A percentile compares a stretch with the other conserved stretches of the same genome.
Conservation (phyloP, 352 stramenopile species). For the Globisporangium barbulae region DNA sequence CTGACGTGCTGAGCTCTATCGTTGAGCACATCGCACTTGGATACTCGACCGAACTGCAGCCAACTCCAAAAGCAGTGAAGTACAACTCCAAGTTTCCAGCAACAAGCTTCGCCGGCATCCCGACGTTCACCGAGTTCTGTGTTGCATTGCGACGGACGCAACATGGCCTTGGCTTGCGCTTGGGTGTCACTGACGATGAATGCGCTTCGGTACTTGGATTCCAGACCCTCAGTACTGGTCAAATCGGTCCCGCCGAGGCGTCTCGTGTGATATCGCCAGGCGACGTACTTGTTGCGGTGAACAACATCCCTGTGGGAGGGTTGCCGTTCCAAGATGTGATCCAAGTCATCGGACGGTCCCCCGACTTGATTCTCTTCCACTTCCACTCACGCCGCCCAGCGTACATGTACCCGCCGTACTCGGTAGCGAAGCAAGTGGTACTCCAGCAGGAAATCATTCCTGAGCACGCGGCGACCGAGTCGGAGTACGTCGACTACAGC, state of each 20-base stretch:
- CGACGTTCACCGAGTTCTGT: conserved; percentile 74
- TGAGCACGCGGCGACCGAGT: conserved; percentile 39
- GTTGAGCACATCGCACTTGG: conserved; percentile 82
- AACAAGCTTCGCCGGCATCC: conserved; percentile 38
- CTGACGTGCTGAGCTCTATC: conserved; percentile 68
- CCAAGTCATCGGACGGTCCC: conserved; percentile 58
- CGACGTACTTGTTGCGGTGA: conserved; percentile 79
- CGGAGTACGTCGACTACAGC: conserved; percentile 66
- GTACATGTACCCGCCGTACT: conserved; percentile 65
- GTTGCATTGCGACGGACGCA: conserved; percentile 59
- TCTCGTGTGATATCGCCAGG: conserved; percentile 68
- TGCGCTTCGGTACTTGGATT: conserved; percentile 79
- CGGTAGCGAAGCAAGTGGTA: conserved; percentile 55
- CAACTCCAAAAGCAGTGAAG: conserved; percentile 31
- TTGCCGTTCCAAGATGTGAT: conserved; percentile 78
- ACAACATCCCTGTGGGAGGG: conserved; percentile 55
- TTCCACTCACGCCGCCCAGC: conserved; percentile 74
- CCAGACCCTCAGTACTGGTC: conserved; percentile 62
- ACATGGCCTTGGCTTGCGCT: conserved; percentile 80
- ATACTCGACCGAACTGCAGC: conserved; percentile 53
- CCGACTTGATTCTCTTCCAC: conserved; percentile 71
- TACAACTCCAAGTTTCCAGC: conserved; percentile 58
- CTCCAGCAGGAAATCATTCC: conserved; percentile 30
- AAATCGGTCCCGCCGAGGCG: conserved; percentile 71
- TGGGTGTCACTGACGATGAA: conserved; percentile 63